A percentile compares a stretch with the other conserved stretches of the same genome.
Conservation (phyloP, 257 asterid genomes). For the Jacaranda mimosifolia region DNA sequence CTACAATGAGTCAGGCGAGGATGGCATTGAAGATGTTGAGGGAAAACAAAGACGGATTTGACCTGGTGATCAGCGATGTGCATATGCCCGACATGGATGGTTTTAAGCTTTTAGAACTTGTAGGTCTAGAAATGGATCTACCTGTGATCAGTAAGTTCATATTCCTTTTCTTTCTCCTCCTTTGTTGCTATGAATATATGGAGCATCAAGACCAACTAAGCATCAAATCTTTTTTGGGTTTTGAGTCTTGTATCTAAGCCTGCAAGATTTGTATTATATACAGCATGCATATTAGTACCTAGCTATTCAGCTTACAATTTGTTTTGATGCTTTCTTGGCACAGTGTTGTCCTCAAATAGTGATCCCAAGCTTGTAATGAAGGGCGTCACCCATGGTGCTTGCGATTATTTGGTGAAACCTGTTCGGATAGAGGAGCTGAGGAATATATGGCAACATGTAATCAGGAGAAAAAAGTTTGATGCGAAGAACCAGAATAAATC, state of each 20-base stretch:
- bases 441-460: constrained; percentile 90
- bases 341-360: constrained; percentile 88
- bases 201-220: background rate
- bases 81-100: constrained; percentile 99
- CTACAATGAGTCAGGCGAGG: constrained; percentile 70
- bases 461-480: constrained; percentile 67
- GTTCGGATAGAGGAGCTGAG: constrained; percentile 77
- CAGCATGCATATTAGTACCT: background rate
- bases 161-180: constrained; percentile 27
- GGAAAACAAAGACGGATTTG: constrained; percentile 74
- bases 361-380: constrained; percentile 81
- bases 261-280: background rate
- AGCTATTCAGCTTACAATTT: background rate
- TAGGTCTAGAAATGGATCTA: constrained; percentile 90
- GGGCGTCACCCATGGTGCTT: constrained; percentile 89
- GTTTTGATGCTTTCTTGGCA: constrained; percentile 27
- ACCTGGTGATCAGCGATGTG: constrained; percentile 85
- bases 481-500: constrained; percentile 43
- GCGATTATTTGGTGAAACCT: constrained; percentile 93
- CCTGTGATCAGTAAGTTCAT: constrained; percentile 80
- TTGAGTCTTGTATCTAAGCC: constrained; percentile 9
- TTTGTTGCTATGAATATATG: background rate
- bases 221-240: background rate
- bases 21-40: constrained; percentile 76
- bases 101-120: constrained; percentile 83